phyloP scores from a whole-genome alignment of 805 yeast species.

The Limtongozyma cylindracea region DNA sequence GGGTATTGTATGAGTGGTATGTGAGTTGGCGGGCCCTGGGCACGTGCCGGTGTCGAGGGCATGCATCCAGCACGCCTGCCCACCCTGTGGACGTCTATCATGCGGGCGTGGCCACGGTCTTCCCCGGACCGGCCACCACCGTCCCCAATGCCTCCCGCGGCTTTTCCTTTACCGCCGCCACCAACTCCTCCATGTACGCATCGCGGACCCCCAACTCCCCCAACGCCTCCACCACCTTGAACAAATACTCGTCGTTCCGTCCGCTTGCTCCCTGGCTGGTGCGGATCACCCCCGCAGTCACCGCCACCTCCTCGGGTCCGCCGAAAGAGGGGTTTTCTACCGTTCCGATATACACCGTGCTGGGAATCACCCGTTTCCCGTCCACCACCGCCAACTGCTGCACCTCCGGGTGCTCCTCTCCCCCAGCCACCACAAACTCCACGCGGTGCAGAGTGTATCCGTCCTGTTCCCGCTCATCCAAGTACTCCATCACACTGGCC shows the following conservation, averaged over 20 bases:
- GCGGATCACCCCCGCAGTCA: conserved; percentile 36
- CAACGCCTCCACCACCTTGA: conserved; percentile 21
- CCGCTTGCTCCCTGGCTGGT: conserved; percentile 61
- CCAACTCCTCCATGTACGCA: no score
- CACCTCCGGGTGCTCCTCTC: conserved; percentile 1
- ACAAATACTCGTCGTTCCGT: conserved; percentile 44
- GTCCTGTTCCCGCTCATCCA: conserved; percentile 71
- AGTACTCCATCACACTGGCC: conserved; percentile 31
- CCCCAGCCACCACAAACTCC: conserved; percentile 23
- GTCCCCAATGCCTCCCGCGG: no score
- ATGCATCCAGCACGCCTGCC: no score
- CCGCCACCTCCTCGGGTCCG: conserved; percentile 45
- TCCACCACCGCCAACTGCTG: no score
- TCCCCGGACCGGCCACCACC: no score
- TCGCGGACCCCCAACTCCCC: conserved; percentile 6
- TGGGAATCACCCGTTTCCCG: conserved; percentile 18
- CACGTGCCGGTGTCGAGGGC: no score
- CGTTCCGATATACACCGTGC: conserved; percentile 66
- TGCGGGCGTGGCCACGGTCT: no score
- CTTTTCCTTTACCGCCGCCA: no score
- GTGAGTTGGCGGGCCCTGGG: no score
- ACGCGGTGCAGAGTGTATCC: conserved; percentile 58
- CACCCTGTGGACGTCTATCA: no score
- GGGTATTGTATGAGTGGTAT: no score
- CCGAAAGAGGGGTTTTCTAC: conserved; percentile 58